Evolutionary conservation across 768 basidiomycete genomes (phyloP).

Genomic region (Phlegmacium glaucopus): DNA sequence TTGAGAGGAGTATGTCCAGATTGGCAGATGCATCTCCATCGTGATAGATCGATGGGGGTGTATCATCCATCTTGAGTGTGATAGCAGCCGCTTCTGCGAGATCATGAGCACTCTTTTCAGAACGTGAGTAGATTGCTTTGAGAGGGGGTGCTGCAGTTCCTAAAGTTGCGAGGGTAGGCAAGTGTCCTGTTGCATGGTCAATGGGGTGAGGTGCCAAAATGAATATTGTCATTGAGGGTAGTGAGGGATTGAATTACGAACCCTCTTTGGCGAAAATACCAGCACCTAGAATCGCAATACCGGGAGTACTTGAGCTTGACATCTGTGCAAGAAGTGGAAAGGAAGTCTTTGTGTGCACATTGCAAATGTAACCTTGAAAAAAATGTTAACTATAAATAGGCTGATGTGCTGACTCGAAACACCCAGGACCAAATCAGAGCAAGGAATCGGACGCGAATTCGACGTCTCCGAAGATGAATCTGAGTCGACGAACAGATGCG

Average conservation of each 20-base stretch:
- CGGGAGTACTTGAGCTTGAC: slow-evolving; percentile 21
- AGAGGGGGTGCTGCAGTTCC: slow-evolving; percentile 40
- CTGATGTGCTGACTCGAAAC: no score
- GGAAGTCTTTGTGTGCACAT: no score
- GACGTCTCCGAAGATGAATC: no score
- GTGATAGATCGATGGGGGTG: slow-evolving; percentile 50
- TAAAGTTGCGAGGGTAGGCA: slow-evolving; percentile 67
- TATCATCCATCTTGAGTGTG: slow-evolving; percentile 33
- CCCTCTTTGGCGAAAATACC: slow-evolving; percentile 79
- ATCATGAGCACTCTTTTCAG: slow-evolving; percentile 53
- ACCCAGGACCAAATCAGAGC: no score
- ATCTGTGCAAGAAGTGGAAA: no score
- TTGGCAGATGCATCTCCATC: slow-evolving; percentile 43
- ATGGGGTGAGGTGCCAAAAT: slow-evolving; percentile 21
- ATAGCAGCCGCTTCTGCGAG: slow-evolving; percentile 45
- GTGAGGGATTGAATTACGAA: slow-evolving; percentile 26
- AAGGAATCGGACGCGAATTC: no score
- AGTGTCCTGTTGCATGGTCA: slow-evolving; percentile 74
- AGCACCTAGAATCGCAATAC: slow-evolving; percentile 76
- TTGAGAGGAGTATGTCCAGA: slow-evolving; percentile 62
- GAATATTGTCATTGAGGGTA: slow-evolving; percentile 23
- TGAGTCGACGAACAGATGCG: no score
- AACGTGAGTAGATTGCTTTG: slow-evolving; percentile 80
- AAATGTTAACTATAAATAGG: no score
- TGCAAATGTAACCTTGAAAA: no score